A percentile compares a stretch with the other conserved stretches of the same genome.
These are phyloP conservation scores for Rhizopus microsporus DNA, from an alignment of 371 early-diverging fungal species.

Conservation along the genomic window DNA sequence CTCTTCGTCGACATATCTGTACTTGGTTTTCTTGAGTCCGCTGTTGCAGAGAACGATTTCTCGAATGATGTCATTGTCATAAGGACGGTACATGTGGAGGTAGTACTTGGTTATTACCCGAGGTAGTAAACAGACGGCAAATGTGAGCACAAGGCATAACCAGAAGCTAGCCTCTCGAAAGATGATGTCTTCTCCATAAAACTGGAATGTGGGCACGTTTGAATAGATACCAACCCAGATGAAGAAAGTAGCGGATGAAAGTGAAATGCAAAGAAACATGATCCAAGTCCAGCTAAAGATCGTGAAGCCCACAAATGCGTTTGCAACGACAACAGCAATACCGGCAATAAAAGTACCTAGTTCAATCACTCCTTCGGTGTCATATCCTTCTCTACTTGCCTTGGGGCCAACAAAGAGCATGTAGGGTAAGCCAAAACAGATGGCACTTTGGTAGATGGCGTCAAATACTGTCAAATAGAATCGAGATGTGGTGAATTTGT, in stretches of 20 bases:
- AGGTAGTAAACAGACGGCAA: constrained; percentile 56
- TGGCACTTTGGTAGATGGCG: constrained; percentile 87
- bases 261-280: constrained; percentile 58
- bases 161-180: constrained; percentile 60
- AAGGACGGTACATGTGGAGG: constrained; percentile 55
- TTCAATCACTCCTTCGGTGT: constrained; percentile 67
- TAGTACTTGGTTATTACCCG: constrained; percentile 51
- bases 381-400: constrained; percentile 56
- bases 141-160: constrained; percentile 50
- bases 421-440: constrained; percentile 78
- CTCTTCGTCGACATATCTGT: constrained; percentile 7
- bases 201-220: constrained; percentile 38
- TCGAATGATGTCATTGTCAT: constrained; percentile 65
- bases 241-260: constrained; percentile 56
- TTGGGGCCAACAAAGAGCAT: constrained; percentile 53
- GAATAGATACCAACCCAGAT: constrained; percentile 60
- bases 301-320: constrained; percentile 81
- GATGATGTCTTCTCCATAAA: constrained; percentile 55
- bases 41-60: constrained; percentile 48
- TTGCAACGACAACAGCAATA: constrained; percentile 77
- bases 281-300: constrained; percentile 85
- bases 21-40: not conserved
- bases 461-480: constrained; percentile 87
- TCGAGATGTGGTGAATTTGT: constrained; percentile 76
- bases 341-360: constrained; percentile 83